Percentiles rank a stretch among this genome's conserved stretches.
Evolutionary conservation across 768 basidiomycete genomes (phyloP).

Genomic region (Mycena metata): DNA sequence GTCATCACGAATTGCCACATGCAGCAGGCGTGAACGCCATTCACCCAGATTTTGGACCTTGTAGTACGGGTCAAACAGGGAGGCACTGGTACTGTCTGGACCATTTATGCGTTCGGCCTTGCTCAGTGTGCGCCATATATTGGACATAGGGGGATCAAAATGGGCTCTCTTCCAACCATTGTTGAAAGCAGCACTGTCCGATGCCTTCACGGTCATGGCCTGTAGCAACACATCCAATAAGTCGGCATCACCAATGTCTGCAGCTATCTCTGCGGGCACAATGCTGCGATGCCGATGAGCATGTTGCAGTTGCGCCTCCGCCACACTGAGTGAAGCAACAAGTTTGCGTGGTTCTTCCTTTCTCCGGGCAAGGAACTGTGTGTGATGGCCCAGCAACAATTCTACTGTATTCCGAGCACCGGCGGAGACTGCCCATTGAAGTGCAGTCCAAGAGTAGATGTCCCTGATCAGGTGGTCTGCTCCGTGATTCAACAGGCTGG

Average conservation of each 20-base stretch:
- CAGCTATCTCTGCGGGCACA: slow-evolving; percentile 16
- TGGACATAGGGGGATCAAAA: slow-evolving; percentile 18
- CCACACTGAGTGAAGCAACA: slow-evolving; percentile 13
- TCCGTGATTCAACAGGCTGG: slow-evolving; percentile 16
- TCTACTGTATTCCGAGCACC: slow-evolving; percentile 14
- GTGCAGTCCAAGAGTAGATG: slow-evolving; percentile 29
- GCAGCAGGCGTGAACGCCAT: slow-evolving; percentile 30
- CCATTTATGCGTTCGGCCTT: slow-evolving; percentile 12
- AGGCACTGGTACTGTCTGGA: background rate
- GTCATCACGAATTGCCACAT: slow-evolving; percentile 31
- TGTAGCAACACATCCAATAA: slow-evolving; percentile 12
- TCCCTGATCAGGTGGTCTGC: slow-evolving; percentile 32
- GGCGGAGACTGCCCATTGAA: slow-evolving; percentile 34
- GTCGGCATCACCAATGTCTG: slow-evolving; percentile 6
- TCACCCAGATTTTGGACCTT: background rate
- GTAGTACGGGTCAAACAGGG: background rate
- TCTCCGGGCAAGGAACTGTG: slow-evolving; percentile 9
- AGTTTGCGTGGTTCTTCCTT: background rate
- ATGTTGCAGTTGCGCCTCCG: slow-evolving; percentile 4
- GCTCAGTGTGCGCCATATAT: slow-evolving; percentile 19
- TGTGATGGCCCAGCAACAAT: slow-evolving; percentile 29
- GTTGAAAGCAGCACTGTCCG: background rate
- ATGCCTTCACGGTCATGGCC: background rate
- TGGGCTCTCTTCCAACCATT: slow-evolving; percentile 4
- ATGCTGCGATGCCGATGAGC: background rate